A percentile compares a stretch with the other conserved stretches of the same genome.
Conservation (phyloP, 2,329 filamentous ascomycete genomes). For the Colletotrichum zoysiae region DNA sequence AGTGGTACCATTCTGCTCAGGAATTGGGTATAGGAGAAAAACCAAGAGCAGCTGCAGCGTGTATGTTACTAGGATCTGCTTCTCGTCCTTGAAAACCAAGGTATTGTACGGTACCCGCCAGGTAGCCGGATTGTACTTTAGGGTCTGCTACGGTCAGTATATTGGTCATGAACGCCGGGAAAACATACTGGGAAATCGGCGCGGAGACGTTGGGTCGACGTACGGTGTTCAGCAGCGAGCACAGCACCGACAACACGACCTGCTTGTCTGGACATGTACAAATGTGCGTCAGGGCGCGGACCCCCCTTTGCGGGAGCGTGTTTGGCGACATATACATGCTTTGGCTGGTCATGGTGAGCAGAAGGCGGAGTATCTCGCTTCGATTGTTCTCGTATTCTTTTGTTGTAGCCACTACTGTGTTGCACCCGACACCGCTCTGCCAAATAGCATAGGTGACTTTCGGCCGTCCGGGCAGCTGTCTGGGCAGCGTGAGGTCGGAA, state of each 20-base stretch:
- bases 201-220: slow-evolving; percentile 49
- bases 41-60: slow-evolving; percentile 91
- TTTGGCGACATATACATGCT: slow-evolving; percentile 92
- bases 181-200: neutral
- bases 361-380: slow-evolving; percentile 86
- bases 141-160: slow-evolving; percentile 67
- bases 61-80: slow-evolving; percentile 91
- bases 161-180: neutral
- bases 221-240: slow-evolving; percentile 94
- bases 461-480: slow-evolving; percentile 75
- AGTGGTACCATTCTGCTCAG: slow-evolving; percentile 75
- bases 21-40: slow-evolving; percentile 87
- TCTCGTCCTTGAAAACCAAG: slow-evolving; percentile 90
- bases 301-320: slow-evolving; percentile 83
- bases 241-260: slow-evolving; percentile 88
- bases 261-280: slow-evolving; percentile 92
- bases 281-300: slow-evolving; percentile 88
- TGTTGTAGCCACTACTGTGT: slow-evolving; percentile 86
- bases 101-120: slow-evolving; percentile 97
- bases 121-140: slow-evolving; percentile 94
- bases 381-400: slow-evolving; percentile 95
- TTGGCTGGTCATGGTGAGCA: slow-evolving; percentile 88
- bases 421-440: slow-evolving; percentile 98
- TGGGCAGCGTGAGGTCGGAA: slow-evolving; percentile 87
- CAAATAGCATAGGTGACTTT: slow-evolving; percentile 96